Evolutionary conservation across 352 stramenopile genomes (phyloP).

Genomic region (Phytophthora uliginosa): DNA sequence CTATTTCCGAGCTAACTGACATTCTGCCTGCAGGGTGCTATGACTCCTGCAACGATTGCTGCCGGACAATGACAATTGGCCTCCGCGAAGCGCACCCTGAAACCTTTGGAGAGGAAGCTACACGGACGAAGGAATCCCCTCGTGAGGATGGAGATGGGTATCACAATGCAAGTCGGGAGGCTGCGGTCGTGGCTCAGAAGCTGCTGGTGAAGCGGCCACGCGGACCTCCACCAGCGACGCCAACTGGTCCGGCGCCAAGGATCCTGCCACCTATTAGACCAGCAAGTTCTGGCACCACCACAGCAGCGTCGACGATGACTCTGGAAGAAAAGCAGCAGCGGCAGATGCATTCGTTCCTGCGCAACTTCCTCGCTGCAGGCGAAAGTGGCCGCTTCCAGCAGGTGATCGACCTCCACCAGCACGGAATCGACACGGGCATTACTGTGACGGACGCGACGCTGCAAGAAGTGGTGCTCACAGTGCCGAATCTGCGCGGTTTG

Average conservation of each 20-base stretch:
- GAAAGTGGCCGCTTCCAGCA: conserved; percentile 70
- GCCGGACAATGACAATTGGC: conserved; percentile 33
- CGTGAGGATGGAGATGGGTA: conserved; percentile 20
- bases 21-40: not conserved
- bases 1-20: conserved; percentile 25
- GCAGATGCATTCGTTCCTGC: conserved; percentile 91
- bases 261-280: conserved; percentile 39
- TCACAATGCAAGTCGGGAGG: conserved; percentile 9
- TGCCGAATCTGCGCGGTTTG: conserved; percentile 77
- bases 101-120: conserved; percentile 21
- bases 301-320: conserved; percentile 36
- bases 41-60: conserved; percentile 1
- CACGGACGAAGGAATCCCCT: conserved; percentile 16
- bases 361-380: conserved; percentile 92
- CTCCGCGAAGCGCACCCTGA: conserved; percentile 16
- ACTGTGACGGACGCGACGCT: conserved; percentile 92
- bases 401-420: conserved; percentile 87
- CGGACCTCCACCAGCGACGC: conserved; percentile 16
- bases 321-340: conserved; percentile 73
- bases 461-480: conserved; percentile 87
- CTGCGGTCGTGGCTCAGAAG: conserved; percentile 24
- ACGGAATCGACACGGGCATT: conserved; percentile 89
- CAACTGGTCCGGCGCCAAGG: not conserved
- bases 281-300: conserved; percentile 4
- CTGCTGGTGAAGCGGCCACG: conserved; percentile 47